Evolutionary conservation across 768 basidiomycete genomes (phyloP).

Genomic region (Pholiota microspora): DNA sequence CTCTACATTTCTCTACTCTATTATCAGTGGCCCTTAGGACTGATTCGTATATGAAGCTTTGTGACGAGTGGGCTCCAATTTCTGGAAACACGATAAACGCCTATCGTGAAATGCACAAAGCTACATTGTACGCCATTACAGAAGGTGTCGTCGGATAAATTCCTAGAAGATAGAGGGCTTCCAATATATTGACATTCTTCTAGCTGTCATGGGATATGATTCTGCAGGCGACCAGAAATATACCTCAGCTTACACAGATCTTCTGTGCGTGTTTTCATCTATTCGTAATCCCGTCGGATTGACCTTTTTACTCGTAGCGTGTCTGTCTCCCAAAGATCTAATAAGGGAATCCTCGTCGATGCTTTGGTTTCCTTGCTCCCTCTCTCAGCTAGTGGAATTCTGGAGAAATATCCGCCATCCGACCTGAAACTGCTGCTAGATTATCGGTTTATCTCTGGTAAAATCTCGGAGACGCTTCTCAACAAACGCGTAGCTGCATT

Average conservation of each 20-base stretch:
- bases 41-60: background rate
- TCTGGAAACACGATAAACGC: background rate
- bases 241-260: background rate
- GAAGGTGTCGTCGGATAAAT: no score
- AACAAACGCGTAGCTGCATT: background rate
- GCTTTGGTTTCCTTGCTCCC: slow-evolving; percentile 2
- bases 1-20: no score
- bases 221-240: background rate
- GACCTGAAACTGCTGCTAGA: background rate
- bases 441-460: background rate
- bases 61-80: slow-evolving; percentile 4
- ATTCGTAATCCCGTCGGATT: no score
- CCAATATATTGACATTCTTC: background rate
- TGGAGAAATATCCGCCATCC: background rate
- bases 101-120: background rate
- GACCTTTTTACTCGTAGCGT: background rate
- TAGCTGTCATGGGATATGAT: slow-evolving; percentile 9
- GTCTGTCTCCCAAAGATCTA: slow-evolving; percentile 2
- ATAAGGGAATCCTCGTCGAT: background rate
- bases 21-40: no score
- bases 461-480: background rate
- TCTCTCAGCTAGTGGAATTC: background rate
- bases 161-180: no score
- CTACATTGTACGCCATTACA: slow-evolving; percentile 3
- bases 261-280: background rate